These are phyloP conservation scores for Diddensiella transvaalensis DNA, from an alignment of 805 yeast genomes.

Conservation along the genomic window DNA sequence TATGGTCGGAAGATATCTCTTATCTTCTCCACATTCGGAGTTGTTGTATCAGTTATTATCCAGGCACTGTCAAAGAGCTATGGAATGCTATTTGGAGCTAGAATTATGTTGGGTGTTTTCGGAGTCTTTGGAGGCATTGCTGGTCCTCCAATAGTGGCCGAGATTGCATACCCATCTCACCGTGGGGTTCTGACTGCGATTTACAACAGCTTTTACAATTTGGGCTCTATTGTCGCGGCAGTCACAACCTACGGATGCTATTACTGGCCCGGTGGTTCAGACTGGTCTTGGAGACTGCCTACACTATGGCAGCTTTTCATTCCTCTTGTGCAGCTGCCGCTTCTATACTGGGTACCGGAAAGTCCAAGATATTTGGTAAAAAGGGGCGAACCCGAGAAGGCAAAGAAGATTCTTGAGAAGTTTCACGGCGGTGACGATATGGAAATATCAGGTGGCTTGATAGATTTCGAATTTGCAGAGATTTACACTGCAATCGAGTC, in stretches of 20 bases:
- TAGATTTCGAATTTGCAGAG: conserved; percentile 18
- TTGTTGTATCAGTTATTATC: conserved; percentile 58
- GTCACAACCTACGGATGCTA: conserved; percentile 71
- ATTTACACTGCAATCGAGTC: conserved; percentile 11
- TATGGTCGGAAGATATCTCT: conserved; percentile 63
- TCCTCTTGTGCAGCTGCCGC: conserved; percentile 50
- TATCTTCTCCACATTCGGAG: conserved; percentile 49
- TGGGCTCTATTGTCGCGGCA: conserved; percentile 72
- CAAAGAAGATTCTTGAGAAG: conserved; percentile 41
- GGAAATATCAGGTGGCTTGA: conserved; percentile 4
- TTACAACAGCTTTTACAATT: conserved; percentile 65
- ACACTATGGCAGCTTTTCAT: conserved; percentile 65
- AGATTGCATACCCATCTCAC: conserved; percentile 58
- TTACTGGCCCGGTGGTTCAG: conserved; percentile 27
- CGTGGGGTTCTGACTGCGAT: conserved; percentile 60
- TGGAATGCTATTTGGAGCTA: conserved; percentile 68
- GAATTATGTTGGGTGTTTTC: conserved; percentile 69
- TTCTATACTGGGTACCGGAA: conserved; percentile 68
- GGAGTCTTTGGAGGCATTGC: conserved; percentile 70
- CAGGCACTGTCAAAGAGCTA: conserved; percentile 37
- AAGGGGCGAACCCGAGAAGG: conserved; percentile 52
- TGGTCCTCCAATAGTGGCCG: conserved; percentile 70
- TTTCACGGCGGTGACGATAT: conserved; percentile 31
- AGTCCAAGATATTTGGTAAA: conserved; percentile 78
- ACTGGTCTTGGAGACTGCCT: conserved; percentile 69